These are phyloP conservation scores for Sindora glabra DNA, from an alignment of 306 rosid species.

Conservation along the genomic window DNA sequence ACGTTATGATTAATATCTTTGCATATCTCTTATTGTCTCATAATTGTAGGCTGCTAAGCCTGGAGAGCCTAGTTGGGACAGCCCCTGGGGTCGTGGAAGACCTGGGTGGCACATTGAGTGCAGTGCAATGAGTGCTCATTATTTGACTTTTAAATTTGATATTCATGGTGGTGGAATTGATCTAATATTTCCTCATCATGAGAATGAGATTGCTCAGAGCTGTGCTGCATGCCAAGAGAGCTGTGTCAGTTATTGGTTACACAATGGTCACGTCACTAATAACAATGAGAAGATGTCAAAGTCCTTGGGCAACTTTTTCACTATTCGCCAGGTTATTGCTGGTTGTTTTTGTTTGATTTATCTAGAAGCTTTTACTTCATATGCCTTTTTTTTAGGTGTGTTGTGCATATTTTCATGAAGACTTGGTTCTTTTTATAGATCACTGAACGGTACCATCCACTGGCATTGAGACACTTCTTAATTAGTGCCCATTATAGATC, in stretches of 20 bases:
- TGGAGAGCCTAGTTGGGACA: constrained; percentile 96
- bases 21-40: not conserved
- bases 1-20: not conserved
- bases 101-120: constrained; percentile 99
- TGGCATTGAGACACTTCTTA: constrained; percentile 84
- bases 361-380: constrained; percentile 5
- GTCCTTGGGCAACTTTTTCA: constrained; percentile 89
- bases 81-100: constrained; percentile 95
- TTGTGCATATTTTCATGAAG: not conserved
- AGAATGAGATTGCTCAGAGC: constrained; percentile 94
- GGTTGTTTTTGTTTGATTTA: not conserved
- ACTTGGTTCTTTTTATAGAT: constrained; percentile 42
- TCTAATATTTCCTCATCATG: constrained; percentile 96
- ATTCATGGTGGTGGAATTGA: constrained; percentile 99
- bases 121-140: constrained; percentile 97
- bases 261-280: constrained; percentile 91
- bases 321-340: constrained; percentile 80
- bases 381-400: constrained; percentile 5
- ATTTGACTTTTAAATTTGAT: constrained; percentile 73
- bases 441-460: constrained; percentile 67
- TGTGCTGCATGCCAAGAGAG: constrained; percentile 80
- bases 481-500: constrained; percentile 78
- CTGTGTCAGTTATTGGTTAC: constrained; percentile 74
- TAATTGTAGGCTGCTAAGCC: constrained; percentile 77
- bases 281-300: constrained; percentile 93